Percentiles rank a stretch among this genome's conserved stretches.
Conservation (phyloP, 176 grass and related monocot species). For the Lolium rigidum region DNA sequence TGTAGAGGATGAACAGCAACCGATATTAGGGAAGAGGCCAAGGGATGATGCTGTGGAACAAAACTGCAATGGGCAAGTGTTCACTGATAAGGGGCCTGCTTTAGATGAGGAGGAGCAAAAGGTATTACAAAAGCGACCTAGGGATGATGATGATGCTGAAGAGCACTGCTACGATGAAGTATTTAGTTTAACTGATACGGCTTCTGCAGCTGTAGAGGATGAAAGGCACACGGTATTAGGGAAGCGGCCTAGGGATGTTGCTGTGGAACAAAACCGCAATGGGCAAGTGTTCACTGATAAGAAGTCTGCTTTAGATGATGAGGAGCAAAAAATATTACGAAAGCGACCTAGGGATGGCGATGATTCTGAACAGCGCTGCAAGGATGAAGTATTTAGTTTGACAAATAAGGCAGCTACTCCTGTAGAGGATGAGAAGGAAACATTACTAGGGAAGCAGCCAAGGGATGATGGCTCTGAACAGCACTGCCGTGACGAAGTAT, state of each 20-base stretch:
- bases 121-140: not conserved
- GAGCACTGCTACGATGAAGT: not conserved
- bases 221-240: constrained; percentile 46
- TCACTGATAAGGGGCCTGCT: not conserved
- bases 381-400: constrained; percentile 3
- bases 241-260: constrained; percentile 40
- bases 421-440: constrained; percentile 18
- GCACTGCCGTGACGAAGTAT: constrained; percentile 1
- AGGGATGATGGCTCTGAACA: constrained; percentile 14
- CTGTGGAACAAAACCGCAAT: constrained; percentile 26
- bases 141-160: not conserved
- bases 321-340: not conserved
- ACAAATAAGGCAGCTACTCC: not conserved
- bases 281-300: not conserved
- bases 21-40: constrained; percentile 47
- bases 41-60: constrained; percentile 30
- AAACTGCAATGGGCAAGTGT: constrained; percentile 16
- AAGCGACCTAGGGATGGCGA: not conserved
- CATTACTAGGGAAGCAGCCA: constrained; percentile 6
- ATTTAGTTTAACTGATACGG: constrained; percentile 43
- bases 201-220: constrained; percentile 20
- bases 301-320: not conserved
- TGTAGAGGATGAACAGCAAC: constrained; percentile 40
- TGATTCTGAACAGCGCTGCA: constrained; percentile 5
- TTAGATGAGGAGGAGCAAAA: constrained; percentile 7